phyloP scores from a whole-genome alignment of 331 rosid species.

The Prunus yedoensis region DNA sequence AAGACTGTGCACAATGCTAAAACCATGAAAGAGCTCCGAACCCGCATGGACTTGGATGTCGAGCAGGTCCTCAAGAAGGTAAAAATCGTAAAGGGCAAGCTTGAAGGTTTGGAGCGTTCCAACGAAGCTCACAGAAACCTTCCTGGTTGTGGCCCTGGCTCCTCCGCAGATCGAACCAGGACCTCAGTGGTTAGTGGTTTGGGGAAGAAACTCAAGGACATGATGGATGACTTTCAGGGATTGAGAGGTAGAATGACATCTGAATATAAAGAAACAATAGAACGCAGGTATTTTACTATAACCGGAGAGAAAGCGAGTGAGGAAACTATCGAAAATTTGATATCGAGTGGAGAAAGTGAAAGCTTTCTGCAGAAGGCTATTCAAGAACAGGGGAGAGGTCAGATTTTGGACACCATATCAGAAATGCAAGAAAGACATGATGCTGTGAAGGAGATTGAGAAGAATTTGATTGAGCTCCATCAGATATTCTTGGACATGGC shows the following conservation, averaged over 20 bases:
- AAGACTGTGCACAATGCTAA: constrained; percentile 72
- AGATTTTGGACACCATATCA: constrained; percentile 89
- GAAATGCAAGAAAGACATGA: constrained; percentile 96
- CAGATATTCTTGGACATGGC: constrained; percentile 97
- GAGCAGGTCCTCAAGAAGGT: constrained; percentile 69
- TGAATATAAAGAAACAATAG: constrained; percentile 89
- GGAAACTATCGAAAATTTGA: constrained; percentile 85
- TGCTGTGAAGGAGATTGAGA: constrained; percentile 95
- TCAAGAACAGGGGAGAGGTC: constrained; percentile 95
- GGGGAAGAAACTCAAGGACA: constrained; percentile 76
- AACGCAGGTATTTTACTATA: constrained; percentile 83
- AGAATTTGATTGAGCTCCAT: constrained; percentile 77
- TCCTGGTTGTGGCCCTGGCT: constrained; percentile 93
- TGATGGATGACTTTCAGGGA: constrained; percentile 84
- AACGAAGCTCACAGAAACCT: constrained; percentile 58
- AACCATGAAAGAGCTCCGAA: constrained; percentile 69
- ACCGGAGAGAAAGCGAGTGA: constrained; percentile 86
- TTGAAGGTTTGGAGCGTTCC: constrained; percentile 75
- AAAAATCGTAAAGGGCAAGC: constrained; percentile 74
- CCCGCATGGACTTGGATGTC: constrained; percentile 78
- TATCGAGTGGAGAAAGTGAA: constrained; percentile 90
- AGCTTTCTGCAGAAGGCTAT: constrained; percentile 86
- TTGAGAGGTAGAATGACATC: constrained; percentile 63
- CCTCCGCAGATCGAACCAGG: constrained; percentile 86
- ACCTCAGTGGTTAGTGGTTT: constrained; percentile 85